Conservation (phyloP, 306 rosid species). For the Delonix regia region DNA sequence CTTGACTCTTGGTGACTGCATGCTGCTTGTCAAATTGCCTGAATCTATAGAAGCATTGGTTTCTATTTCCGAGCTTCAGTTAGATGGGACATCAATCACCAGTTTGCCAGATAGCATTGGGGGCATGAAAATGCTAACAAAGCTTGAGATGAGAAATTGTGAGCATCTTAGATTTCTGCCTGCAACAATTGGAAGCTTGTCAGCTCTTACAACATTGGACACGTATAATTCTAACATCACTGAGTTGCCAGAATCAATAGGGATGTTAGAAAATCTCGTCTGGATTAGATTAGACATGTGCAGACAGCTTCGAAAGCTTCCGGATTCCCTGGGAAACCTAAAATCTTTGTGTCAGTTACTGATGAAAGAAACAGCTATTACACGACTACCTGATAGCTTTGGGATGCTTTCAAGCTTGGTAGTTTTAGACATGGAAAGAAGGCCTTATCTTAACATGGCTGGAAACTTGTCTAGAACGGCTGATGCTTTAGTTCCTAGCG, state of each 20-base stretch:
- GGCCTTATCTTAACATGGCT: conserved; percentile 12
- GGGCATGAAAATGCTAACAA: conserved; percentile 48
- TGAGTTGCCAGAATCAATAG: conserved; percentile 57
- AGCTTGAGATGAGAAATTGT: conserved; percentile 45
- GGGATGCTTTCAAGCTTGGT: conserved; percentile 55
- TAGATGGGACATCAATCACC: conserved; percentile 44
- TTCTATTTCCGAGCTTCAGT: conserved; percentile 43
- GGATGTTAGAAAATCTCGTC: conserved; percentile 54
- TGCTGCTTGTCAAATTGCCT: conserved; percentile 38
- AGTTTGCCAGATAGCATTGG: conserved; percentile 51
- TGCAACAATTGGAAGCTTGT: conserved; percentile 43
- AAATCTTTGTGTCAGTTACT: conserved; percentile 42
- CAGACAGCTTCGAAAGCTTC: conserved; percentile 48
- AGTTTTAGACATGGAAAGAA: conserved; percentile 42
- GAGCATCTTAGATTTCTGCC: conserved; percentile 46
- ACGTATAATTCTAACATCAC: conserved; percentile 38
- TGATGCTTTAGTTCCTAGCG: background rate
- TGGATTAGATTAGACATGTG: conserved; percentile 41
- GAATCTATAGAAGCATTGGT: conserved; percentile 42
- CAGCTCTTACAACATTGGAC: conserved; percentile 45
- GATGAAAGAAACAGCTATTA: conserved; percentile 52
- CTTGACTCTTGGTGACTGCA: conserved; percentile 35
- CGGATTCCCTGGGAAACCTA: conserved; percentile 52
- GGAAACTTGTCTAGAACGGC: conserved; percentile 1
- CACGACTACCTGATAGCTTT: conserved; percentile 55